Percentiles rank a stretch among this genome's conserved stretches.
These are phyloP conservation scores for Dothideomycetes sp. DNA, from an alignment of 2,329 filamentous ascomycete species.

Conservation along the genomic window DNA sequence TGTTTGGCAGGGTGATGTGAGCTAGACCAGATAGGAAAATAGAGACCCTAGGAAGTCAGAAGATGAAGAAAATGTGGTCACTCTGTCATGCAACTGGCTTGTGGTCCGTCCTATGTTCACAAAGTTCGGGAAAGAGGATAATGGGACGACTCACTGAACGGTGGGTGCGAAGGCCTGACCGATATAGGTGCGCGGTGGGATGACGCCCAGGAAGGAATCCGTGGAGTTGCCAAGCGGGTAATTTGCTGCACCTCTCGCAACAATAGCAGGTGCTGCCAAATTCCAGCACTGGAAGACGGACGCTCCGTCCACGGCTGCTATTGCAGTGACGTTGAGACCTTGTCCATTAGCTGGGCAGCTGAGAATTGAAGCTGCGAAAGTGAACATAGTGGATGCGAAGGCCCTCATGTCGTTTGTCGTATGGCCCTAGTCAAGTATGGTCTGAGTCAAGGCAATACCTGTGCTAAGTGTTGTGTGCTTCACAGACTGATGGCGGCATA, in stretches of 20 bases:
- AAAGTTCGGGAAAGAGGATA: no score
- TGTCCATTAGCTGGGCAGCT: not conserved
- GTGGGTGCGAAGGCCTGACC: constrained; percentile 1
- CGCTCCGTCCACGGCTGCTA: constrained; percentile 1
- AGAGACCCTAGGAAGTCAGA: not conserved
- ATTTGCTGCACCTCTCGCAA: constrained; percentile 1
- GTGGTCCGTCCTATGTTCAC: no score
- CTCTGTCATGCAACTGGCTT: no score
- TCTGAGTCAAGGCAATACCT: no score
- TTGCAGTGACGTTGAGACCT: constrained; percentile 1
- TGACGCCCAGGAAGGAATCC: constrained; percentile 3
- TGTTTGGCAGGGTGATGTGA: constrained; percentile 1
- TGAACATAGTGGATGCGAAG: no score
- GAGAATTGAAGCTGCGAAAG: not conserved
- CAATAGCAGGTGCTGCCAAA: not conserved
- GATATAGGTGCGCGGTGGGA: constrained; percentile 3
- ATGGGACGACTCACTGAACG: not conserved
- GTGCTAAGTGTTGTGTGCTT: no score
- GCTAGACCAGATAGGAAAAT: constrained; percentile 2
- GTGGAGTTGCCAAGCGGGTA: constrained; percentile 4
- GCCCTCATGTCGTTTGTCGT: no score
- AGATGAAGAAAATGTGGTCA: not conserved
- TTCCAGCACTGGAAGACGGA: constrained; percentile 5
- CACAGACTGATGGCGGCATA: no score
- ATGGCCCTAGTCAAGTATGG: no score